phyloP scores from a whole-genome alignment of 352 stramenopile species.

The Aphanomyces stellatus region DNA sequence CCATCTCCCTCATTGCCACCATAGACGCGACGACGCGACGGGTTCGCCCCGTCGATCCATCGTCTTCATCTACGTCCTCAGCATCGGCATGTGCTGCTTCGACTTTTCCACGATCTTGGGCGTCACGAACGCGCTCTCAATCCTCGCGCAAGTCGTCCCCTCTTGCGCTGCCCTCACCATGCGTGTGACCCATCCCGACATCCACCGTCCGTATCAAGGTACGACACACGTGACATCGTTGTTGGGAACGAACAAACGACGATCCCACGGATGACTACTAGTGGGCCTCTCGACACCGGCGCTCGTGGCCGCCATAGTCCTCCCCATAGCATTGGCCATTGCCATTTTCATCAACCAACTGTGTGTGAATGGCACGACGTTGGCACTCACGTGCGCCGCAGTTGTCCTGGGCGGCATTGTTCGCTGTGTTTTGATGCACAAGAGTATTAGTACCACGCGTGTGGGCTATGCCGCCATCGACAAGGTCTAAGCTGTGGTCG shows the following conservation, averaged over 20 bases:
- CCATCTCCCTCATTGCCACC: constrained; percentile 17
- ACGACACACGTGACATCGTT: not conserved
- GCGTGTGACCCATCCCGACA: constrained; percentile 55
- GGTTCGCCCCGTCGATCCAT: constrained; percentile 52
- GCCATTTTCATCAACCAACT: constrained; percentile 16
- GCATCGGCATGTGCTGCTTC: constrained; percentile 82
- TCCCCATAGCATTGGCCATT: constrained; percentile 20
- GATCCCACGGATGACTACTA: not conserved
- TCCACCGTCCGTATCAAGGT: constrained; percentile 68
- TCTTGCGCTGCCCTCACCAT: constrained; percentile 87
- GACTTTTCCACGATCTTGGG: constrained; percentile 85
- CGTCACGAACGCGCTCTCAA: constrained; percentile 92
- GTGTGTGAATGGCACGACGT: not conserved
- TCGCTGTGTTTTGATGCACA: not conserved
- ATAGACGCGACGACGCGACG: constrained; percentile 41
- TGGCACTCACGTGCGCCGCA: not conserved
- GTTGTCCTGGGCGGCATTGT: not conserved
- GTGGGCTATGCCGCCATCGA: too few species aligned
- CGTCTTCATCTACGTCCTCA: constrained; percentile 80
- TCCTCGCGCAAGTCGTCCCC: constrained; percentile 84
- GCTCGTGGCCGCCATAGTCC: constrained; percentile 37
- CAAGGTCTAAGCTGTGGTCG: too few species aligned
- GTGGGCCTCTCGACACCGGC: constrained; percentile 48
- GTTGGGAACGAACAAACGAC: too few species aligned
- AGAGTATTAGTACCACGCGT: too few species aligned